phyloP scores from a whole-genome alignment of 176 grass and related monocot species.

The Carex myosuroides region DNA sequence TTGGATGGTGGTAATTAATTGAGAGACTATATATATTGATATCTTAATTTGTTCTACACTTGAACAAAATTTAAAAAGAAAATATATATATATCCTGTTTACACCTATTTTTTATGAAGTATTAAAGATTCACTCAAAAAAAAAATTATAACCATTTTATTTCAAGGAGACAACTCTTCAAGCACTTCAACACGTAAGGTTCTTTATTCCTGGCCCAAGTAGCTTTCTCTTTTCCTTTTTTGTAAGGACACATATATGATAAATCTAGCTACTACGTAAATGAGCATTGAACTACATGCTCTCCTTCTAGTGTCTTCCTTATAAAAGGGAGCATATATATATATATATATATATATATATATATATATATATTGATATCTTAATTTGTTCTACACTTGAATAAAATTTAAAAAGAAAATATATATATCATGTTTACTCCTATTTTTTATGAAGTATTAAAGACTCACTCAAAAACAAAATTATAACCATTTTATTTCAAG shows the following conservation, averaged over 20 bases:
- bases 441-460: too few relatives aligned
- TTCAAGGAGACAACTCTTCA: not conserved
- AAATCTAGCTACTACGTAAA: not conserved
- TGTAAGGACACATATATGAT: not conserved
- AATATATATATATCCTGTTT: too few relatives aligned
- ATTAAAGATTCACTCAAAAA: not conserved
- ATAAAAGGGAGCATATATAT: not conserved
- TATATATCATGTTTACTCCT: too few relatives aligned
- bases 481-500: not conserved
- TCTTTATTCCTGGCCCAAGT: not conserved
- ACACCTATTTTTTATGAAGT: not conserved
- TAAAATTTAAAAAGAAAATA: too few relatives aligned
- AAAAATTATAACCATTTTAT: not conserved
- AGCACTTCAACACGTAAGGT: not conserved
- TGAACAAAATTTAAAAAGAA: too few relatives aligned
- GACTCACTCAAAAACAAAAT: not conserved
- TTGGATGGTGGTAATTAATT: too few relatives aligned
- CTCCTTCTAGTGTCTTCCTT: not conserved
- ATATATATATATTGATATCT: too few relatives aligned
- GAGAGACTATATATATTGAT: too few relatives aligned
- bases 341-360: too few relatives aligned
- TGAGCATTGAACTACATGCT: not conserved
- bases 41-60: too few relatives aligned
- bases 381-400: too few relatives aligned
- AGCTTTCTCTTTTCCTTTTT: not conserved